A percentile compares a stretch with the other conserved stretches of the same genome.
Evolutionary conservation across 805 yeast species (phyloP).

Genomic region (Cyberlindnera lachancei): DNA sequence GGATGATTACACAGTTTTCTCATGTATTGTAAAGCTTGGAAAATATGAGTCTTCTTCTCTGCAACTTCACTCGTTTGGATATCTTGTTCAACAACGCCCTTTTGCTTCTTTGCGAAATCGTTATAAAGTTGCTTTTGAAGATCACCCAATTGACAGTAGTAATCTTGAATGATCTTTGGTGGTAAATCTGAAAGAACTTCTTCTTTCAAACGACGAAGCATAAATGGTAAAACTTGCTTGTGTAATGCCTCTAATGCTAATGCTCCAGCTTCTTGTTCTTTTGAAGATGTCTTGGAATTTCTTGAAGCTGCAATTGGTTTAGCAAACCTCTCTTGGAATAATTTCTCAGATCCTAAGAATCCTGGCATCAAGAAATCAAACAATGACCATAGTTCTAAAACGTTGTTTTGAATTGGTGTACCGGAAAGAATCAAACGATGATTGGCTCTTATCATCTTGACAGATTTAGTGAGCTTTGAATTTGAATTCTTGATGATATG

Average conservation of each 20-base stretch:
- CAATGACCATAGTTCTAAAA: constrained; percentile 92
- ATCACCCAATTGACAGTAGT: constrained; percentile 92
- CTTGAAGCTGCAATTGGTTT: constrained; percentile 95
- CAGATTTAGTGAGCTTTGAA: constrained; percentile 84
- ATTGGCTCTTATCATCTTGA: constrained; percentile 73
- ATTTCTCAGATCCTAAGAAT: constrained; percentile 88
- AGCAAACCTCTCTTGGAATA: constrained; percentile 92
- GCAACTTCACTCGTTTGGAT: constrained; percentile 39
- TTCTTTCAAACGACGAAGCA: constrained; percentile 92
- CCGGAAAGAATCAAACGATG: constrained; percentile 91
- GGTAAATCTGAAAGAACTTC: constrained; percentile 95
- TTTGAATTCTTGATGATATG: constrained; percentile 91
- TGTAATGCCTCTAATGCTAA: constrained; percentile 92
- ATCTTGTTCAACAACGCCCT: constrained; percentile 59
- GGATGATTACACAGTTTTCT: constrained; percentile 96
- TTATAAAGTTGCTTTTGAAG: constrained; percentile 81
- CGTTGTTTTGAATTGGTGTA: constrained; percentile 97
- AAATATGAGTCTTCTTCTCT: constrained; percentile 78
- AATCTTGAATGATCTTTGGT: constrained; percentile 97
- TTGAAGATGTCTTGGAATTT: constrained; percentile 79
- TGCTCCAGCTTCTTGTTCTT: constrained; percentile 96
- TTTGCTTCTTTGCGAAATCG: constrained; percentile 84
- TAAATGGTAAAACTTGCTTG: constrained; percentile 92
- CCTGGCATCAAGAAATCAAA: constrained; percentile 99
- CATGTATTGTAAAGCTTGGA: constrained; percentile 97